These are phyloP conservation scores for Candida ficus DNA, from an alignment of 805 yeast species.

Conservation along the genomic window DNA sequence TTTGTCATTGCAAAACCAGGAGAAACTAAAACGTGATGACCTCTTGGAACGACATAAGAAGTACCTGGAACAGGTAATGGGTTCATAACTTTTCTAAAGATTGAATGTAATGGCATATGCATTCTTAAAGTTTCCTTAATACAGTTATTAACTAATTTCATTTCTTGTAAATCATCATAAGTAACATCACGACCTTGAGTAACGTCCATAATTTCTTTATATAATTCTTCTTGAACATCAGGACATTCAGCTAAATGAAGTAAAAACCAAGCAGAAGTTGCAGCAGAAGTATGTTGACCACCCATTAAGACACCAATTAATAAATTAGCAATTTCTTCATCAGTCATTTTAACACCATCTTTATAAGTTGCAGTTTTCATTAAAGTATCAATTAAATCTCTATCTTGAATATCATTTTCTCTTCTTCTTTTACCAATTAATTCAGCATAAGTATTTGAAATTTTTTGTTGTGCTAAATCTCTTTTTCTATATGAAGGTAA, in stretches of 20 bases:
- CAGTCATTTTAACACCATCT: slow-evolving; percentile 93
- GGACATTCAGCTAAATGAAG: slow-evolving; percentile 87
- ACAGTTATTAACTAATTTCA: slow-evolving; percentile 77
- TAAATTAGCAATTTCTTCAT: slow-evolving; percentile 88
- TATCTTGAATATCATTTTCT: slow-evolving; percentile 70
- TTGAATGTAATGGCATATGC: slow-evolving; percentile 95
- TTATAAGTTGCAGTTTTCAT: slow-evolving; percentile 81
- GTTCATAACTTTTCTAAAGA: slow-evolving; percentile 84
- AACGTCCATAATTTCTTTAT: slow-evolving; percentile 64
- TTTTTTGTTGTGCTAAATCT: slow-evolving; percentile 81
- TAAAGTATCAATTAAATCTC: slow-evolving; percentile 87
- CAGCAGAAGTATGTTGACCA: slow-evolving; percentile 96
- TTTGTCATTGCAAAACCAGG: slow-evolving; percentile 88
- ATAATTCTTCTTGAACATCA: slow-evolving; percentile 76
- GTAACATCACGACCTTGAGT: slow-evolving; percentile 55
- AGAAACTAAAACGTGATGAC: slow-evolving; percentile 84
- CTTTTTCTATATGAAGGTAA: slow-evolving; percentile 78
- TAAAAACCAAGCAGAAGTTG: slow-evolving; percentile 93
- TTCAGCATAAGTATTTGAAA: slow-evolving; percentile 74
- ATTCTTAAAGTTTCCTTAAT: slow-evolving; percentile 92
- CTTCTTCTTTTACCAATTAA: slow-evolving; percentile 71
- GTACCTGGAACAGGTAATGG: slow-evolving; percentile 79
- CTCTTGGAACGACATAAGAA: slow-evolving; percentile 75
- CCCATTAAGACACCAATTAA: slow-evolving; percentile 97
- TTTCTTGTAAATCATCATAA: slow-evolving; percentile 75